phyloP scores from a whole-genome alignment of 192 early-diverging fungal genomes.

The Rhizophagus sp. region DNA sequence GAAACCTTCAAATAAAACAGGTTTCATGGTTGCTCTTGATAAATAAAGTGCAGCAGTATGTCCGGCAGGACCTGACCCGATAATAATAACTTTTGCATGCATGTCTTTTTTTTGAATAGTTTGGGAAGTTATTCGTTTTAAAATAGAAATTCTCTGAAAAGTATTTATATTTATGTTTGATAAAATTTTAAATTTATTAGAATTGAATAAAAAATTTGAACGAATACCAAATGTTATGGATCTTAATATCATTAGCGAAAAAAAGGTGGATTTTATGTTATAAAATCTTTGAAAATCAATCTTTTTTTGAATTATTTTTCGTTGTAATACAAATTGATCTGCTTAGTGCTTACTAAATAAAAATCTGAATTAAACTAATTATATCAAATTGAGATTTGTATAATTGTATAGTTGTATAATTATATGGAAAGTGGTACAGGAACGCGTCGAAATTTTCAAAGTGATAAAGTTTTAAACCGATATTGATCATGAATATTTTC shows the following conservation, averaged over 20 bases:
- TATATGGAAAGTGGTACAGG: too few species aligned
- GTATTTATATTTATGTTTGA: background rate
- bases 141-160: background rate
- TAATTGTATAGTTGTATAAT: too few species aligned
- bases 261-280: background rate
- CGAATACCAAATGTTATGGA: background rate
- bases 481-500: too few species aligned
- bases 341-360: too few species aligned
- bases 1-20: constrained; percentile 96
- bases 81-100: constrained; percentile 67
- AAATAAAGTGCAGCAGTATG: constrained; percentile 97
- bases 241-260: background rate
- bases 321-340: too few species aligned
- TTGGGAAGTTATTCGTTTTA: background rate
- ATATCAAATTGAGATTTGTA: too few species aligned
- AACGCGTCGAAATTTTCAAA: too few species aligned
- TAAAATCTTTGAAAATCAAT: too few species aligned
- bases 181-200: background rate
- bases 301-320: too few species aligned
- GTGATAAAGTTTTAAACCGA: too few species aligned
- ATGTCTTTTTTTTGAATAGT: constrained; percentile 10
- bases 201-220: background rate
- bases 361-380: too few species aligned
- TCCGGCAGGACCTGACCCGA: constrained; percentile 95
- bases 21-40: constrained; percentile 90